Evolutionary conservation across 768 basidiomycete genomes (phyloP).

Genomic region (Agaricus sinodeliciosus): DNA sequence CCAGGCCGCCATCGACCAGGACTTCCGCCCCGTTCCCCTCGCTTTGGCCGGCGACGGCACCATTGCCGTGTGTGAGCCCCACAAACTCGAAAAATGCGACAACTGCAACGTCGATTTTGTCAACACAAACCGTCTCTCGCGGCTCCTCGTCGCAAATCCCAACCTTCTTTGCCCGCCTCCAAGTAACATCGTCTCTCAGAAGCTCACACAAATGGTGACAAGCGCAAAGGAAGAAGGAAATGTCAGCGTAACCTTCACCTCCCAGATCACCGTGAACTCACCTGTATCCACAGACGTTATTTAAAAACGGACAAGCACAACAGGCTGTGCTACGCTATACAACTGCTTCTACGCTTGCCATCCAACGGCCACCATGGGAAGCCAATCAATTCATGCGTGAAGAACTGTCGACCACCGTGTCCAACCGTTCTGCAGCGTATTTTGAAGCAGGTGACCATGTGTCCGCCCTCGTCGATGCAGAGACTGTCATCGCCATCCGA

Average conservation of each 20-base stretch:
- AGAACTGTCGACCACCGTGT: constrained; percentile 83
- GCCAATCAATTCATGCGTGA: constrained; percentile 76
- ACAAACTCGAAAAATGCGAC: constrained; percentile 69
- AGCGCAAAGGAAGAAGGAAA: constrained; percentile 93
- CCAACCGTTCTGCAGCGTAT: constrained; percentile 88
- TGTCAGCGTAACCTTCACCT: constrained; percentile 39
- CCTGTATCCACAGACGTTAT: constrained; percentile 51
- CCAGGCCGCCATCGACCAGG: constrained; percentile 72
- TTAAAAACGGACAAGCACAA: constrained; percentile 64
- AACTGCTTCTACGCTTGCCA: constrained; percentile 67
- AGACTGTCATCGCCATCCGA: constrained; percentile 80
- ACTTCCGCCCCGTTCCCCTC: constrained; percentile 54
- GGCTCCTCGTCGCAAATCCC: constrained; percentile 62
- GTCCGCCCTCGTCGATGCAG: constrained; percentile 81
- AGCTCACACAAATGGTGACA: constrained; percentile 67
- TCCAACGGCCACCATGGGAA: constrained; percentile 88
- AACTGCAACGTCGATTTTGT: constrained; percentile 71
- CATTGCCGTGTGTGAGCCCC: constrained; percentile 54
- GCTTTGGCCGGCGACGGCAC: constrained; percentile 47
- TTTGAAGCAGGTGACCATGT: constrained; percentile 70
- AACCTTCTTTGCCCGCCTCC: constrained; percentile 77
- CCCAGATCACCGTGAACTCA: background rate
- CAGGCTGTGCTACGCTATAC: constrained; percentile 78
- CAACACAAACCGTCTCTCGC: constrained; percentile 69
- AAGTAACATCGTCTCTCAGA: constrained; percentile 66